These are phyloP conservation scores for Knoxdaviesia proteae DNA, from an alignment of 2,329 filamentous ascomycete genomes.

Conservation along the genomic window DNA sequence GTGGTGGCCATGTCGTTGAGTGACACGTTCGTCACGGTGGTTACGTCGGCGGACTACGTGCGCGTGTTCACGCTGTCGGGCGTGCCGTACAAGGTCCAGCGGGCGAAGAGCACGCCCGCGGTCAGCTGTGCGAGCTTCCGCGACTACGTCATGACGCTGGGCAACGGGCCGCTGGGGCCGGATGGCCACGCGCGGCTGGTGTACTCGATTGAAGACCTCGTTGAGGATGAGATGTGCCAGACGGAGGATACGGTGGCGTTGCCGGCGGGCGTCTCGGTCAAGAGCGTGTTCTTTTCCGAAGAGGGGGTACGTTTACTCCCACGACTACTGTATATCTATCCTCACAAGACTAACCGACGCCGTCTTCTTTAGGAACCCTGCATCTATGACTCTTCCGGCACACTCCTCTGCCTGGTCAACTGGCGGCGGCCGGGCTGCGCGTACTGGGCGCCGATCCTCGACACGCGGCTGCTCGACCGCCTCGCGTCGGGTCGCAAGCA, in stretches of 20 bases:
- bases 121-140: constrained; percentile 88
- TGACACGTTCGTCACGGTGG: constrained; percentile 76
- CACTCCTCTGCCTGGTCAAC: constrained; percentile 69
- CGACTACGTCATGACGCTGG: constrained; percentile 90
- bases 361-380: constrained; percentile 50
- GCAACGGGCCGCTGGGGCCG: constrained; percentile 67
- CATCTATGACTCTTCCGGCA: constrained; percentile 85
- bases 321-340: neutral
- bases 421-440: constrained; percentile 77
- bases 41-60: constrained; percentile 72
- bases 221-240: constrained; percentile 82
- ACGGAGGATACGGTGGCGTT: constrained; percentile 83
- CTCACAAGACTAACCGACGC: constrained; percentile 2
- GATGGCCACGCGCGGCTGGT: constrained; percentile 60
- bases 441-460: constrained; percentile 77
- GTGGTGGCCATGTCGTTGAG: constrained; percentile 78
- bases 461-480: constrained; percentile 67
- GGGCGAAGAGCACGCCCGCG: constrained; percentile 74
- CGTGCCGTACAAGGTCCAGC: constrained; percentile 69
- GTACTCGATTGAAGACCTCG: constrained; percentile 90
- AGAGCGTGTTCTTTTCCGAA: constrained; percentile 80
- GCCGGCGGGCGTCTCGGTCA: constrained; percentile 49
- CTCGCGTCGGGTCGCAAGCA: constrained; percentile 68
- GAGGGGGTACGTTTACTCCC: constrained; percentile 41
- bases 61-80: constrained; percentile 87